Evolutionary conservation across 305 asterid genomes (phyloP).

Genomic region (Plantago coronopus): DNA sequence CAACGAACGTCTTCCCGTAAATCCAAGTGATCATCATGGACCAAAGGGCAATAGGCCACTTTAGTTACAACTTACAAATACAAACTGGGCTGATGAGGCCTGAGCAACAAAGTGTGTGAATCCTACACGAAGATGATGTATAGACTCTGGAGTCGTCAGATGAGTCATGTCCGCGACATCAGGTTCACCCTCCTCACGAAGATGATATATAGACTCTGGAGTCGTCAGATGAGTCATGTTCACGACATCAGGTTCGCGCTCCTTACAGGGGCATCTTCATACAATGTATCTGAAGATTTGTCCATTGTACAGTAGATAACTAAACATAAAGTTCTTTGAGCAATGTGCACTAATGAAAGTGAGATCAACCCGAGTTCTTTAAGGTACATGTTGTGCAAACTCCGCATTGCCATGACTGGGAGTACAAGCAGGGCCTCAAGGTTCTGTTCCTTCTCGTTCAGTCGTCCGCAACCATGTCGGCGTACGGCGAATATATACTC

Average conservation of each 20-base stretch:
- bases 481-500: too few relatives aligned
- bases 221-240: too few relatives aligned
- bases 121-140: conserved; percentile 73
- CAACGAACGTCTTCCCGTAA: conserved; percentile 49
- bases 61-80: conserved; percentile 56
- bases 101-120: conserved; percentile 62
- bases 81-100: conserved; percentile 57
- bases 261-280: conserved; percentile 48
- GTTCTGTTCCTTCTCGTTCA: too few relatives aligned
- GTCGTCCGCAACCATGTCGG: too few relatives aligned
- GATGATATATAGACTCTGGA: too few relatives aligned
- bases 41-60: conserved; percentile 82
- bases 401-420: too few relatives aligned
- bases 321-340: conserved; percentile 6
- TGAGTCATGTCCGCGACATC: conserved; percentile 79
- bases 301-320: conserved; percentile 59
- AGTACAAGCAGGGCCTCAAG: too few relatives aligned
- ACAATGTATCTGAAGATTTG: conserved; percentile 46
- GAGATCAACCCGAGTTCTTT: background rate
- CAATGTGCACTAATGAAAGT: background rate
- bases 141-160: conserved; percentile 71
- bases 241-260: too few relatives aligned
- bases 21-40: conserved; percentile 56
- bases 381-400: too few relatives aligned
- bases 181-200: conserved; percentile 62